Base-by-base conservation (phyloP, 202 grass and related monocot species). In the Musa balbisiana region DNA sequence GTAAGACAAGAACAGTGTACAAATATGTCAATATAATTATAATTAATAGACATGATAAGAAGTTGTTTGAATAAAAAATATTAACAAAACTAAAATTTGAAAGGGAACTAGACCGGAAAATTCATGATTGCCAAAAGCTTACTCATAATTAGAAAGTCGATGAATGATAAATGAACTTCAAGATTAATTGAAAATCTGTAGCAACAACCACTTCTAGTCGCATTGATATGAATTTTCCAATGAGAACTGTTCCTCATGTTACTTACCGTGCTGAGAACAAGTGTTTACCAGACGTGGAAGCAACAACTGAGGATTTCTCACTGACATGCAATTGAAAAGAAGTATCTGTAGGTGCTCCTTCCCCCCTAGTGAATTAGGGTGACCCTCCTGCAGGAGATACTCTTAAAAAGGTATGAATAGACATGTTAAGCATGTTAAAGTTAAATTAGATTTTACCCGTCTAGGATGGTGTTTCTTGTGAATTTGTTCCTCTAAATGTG, bases 251-350 rank as follows among this genome's bases (percentile, higher is more conserved):
- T 58, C 0, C 24, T 53, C 51, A 43, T 80, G 73, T 70, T 67
- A 81, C 79, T 62, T 86, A 90, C 95, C 89, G 78, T 88, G 74
- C 76, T 90, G 88, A 63, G 73, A 74, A 86, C 87, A 86, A 73
- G 83, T 83, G 71, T 92, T 84, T 19, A 88, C 53, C 24, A 99
- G 78, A 83, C 76, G 85, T 8, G 91, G 91, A 82, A 99, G 95
- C 78, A 99, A 80, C 67, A 87, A 66, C 82, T 90, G 75, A 77
- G 91, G 95, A 87, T 95, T 91, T 87, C 91, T 91, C 64, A 99
- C 91, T 53, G 91, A 88, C 95, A 99, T 99, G 87, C 95, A 99
- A 82, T 99, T 99, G 78, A 99, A 99, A 69, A 99, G 52, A 82
- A 99, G 91, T 80, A 99, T 92, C 95, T 92, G 82, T 10, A 77